Conservation (phyloP, 305 asterid genomes). For the Solanum hybrid region DNA sequence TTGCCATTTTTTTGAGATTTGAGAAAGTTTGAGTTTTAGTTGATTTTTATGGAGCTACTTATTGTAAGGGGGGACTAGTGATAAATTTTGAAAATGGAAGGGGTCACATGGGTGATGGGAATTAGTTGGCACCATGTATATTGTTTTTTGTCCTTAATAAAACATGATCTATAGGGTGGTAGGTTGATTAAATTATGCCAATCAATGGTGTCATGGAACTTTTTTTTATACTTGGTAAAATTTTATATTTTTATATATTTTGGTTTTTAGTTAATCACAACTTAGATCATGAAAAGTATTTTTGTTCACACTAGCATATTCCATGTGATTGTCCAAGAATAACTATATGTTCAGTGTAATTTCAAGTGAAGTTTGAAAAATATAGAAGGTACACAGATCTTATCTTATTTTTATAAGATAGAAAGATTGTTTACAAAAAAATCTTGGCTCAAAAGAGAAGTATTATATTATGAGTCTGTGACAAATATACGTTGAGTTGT, state of each 20-base stretch:
- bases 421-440: no score
- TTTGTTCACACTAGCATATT: background rate
- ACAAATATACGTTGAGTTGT: background rate
- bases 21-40: background rate
- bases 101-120: slow-evolving; percentile 21
- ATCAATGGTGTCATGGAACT: background rate
- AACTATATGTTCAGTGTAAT: background rate
- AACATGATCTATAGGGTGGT: slow-evolving; percentile 17
- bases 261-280: background rate
- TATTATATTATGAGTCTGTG: no score
- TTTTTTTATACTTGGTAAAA: background rate
- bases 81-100: background rate
- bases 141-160: background rate
- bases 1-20: slow-evolving; percentile 21
- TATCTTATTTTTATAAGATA: background rate
- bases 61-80: background rate
- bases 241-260: background rate
- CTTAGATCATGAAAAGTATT: background rate
- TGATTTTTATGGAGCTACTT: slow-evolving; percentile 1
- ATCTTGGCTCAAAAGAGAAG: background rate
- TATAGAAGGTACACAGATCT: background rate
- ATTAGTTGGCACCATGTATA: slow-evolving; percentile 15
- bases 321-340: background rate
- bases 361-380: accelerated
- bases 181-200: background rate